A percentile compares a stretch with the other conserved stretches of the same genome.
Conservation (phyloP, 257 asterid species). For the Henckelia pumila region DNA sequence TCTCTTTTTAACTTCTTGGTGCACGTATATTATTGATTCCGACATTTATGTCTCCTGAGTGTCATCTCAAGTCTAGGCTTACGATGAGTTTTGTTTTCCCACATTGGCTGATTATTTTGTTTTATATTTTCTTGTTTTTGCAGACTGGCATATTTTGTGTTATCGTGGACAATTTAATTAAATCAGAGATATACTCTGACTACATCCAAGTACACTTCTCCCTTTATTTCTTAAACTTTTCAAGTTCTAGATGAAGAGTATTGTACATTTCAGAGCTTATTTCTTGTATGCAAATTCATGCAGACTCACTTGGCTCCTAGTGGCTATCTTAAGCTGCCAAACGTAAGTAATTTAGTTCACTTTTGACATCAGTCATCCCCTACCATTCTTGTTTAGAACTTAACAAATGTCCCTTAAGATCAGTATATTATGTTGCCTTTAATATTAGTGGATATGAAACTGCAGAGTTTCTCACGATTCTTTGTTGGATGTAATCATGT, state of each 20-base stretch:
- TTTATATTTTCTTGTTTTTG: conserved; percentile 23
- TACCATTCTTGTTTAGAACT: neutral
- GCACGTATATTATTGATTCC: too few relatives aligned
- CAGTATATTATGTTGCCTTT: neutral
- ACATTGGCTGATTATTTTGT: neutral
- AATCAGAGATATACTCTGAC: conserved; percentile 73
- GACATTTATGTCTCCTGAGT: neutral
- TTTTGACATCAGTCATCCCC: conserved; percentile 5
- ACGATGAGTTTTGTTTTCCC: neutral
- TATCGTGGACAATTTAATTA: conserved; percentile 66
- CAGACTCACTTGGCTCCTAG: conserved; percentile 99
- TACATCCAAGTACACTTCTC: conserved; percentile 60
- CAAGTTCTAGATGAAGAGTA: neutral
- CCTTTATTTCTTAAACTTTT: conserved; percentile 2
- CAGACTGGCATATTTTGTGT: conserved; percentile 85
- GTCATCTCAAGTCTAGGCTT: neutral
- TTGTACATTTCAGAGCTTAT: conserved; percentile 15
- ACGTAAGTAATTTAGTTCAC: conserved; percentile 49
- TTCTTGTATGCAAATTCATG: conserved; percentile 25
- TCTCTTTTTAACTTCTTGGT: too few relatives aligned
- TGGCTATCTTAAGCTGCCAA: conserved; percentile 91
- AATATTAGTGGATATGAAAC: neutral
- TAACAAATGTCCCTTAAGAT: neutral
- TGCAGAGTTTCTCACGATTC: neutral
- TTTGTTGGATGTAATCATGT: neutral